Conservation (phyloP, 2,329 filamentous ascomycete species). For the Alternaria rosae region DNA sequence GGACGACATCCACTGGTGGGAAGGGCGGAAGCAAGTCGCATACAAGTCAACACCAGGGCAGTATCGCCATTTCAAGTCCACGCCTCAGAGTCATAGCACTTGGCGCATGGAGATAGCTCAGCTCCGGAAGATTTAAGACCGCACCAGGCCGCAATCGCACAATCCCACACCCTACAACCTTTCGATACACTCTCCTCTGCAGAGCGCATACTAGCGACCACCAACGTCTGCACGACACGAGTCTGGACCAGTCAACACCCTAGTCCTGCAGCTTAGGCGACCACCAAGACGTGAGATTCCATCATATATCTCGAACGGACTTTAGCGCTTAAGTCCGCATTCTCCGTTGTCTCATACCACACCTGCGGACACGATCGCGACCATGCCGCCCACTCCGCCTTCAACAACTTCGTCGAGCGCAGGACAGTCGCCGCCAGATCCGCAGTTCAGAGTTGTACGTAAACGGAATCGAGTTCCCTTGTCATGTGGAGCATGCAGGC, state of each 20-base stretch:
- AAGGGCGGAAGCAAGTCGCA: slow-evolving; percentile 15
- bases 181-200: slow-evolving; percentile 18
- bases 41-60: slow-evolving; percentile 16
- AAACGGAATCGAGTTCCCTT: slow-evolving; percentile 92
- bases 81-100: slow-evolving; percentile 8
- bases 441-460: slow-evolving; percentile 85
- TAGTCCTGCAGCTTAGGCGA: slow-evolving; percentile 5
- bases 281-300: slow-evolving; percentile 6
- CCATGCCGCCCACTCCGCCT: slow-evolving; percentile 78
- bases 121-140: slow-evolving; percentile 39
- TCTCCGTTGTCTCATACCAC: slow-evolving; percentile 13
- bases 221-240: slow-evolving; percentile 10
- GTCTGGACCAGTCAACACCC: slow-evolving; percentile 3
- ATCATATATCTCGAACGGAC: slow-evolving; percentile 26
- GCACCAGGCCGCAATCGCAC: slow-evolving; percentile 25
- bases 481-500: slow-evolving; percentile 89
- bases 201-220: slow-evolving; percentile 10
- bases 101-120: slow-evolving; percentile 41
- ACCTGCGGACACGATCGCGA: slow-evolving; percentile 8
- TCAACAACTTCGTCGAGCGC: slow-evolving; percentile 79
- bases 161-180: slow-evolving; percentile 20
- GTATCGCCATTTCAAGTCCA: slow-evolving; percentile 25
- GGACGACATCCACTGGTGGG: background rate
- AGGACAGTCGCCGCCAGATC: slow-evolving; percentile 83
- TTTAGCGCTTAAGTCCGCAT: slow-evolving; percentile 33